Evolutionary conservation across 352 stramenopile genomes (phyloP).

Genomic region (Phytophthora sojae): DNA sequence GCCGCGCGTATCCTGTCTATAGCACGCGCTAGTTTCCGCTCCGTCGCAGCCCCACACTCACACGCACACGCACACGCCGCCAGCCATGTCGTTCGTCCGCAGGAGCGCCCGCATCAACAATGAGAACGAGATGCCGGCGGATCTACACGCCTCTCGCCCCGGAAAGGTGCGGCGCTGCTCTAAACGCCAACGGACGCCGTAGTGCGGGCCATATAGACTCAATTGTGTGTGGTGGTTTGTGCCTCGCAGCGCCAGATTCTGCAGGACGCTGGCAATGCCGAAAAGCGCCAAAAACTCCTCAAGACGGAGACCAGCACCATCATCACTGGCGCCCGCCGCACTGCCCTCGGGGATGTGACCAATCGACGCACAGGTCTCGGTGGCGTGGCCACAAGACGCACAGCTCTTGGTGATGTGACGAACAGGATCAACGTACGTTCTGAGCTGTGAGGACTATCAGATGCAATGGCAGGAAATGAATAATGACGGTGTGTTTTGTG

Average conservation of each 20-base stretch:
- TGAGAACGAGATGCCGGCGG: conserved; percentile 71
- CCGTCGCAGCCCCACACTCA: not conserved
- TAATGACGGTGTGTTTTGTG: not conserved
- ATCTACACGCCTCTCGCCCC: conserved; percentile 43
- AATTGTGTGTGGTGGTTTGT: conserved; percentile 12
- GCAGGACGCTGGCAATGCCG: conserved; percentile 55
- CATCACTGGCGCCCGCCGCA: conserved; percentile 26
- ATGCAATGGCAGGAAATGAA: not conserved
- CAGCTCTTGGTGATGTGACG: conserved; percentile 69
- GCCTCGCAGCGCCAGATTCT: conserved; percentile 47
- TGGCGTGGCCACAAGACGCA: not conserved
- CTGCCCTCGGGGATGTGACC: conserved; percentile 68
- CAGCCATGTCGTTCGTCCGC: conserved; percentile 36
- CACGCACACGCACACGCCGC: not conserved
- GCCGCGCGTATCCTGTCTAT: conserved; percentile 16
- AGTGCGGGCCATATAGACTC: not conserved
- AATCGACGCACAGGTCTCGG: conserved; percentile 48
- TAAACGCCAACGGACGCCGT: not conserved
- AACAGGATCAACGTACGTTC: conserved; percentile 76
- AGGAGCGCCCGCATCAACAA: conserved; percentile 59
- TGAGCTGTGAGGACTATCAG: not conserved
- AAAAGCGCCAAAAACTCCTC: conserved; percentile 67
- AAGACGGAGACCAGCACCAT: conserved; percentile 47
- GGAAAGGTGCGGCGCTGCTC: conserved; percentile 49
- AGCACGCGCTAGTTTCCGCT: conserved; percentile 2